A percentile compares a stretch with the other conserved stretches of the same genome.
Evolutionary conservation across 768 basidiomycete species (phyloP).

Genomic region (Pleurotus ostreatus): DNA sequence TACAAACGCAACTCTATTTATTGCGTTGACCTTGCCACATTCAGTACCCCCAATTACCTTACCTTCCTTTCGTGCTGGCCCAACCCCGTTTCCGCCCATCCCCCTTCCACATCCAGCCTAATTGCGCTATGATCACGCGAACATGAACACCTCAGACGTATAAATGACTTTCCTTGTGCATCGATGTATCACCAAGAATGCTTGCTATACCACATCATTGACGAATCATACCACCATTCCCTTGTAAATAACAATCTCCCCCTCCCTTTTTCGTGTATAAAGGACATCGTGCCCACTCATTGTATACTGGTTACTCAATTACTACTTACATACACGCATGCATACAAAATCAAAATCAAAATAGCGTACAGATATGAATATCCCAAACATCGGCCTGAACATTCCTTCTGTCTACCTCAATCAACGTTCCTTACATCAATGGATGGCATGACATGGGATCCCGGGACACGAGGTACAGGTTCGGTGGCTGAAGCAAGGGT

Average conservation of each 20-base stretch:
- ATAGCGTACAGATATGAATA: too few relatives aligned
- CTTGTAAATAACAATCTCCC: slow-evolving; percentile 1
- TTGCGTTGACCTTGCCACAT: background rate
- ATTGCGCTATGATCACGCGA: background rate
- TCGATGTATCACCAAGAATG: background rate
- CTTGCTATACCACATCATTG: slow-evolving; percentile 2
- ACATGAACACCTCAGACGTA: background rate
- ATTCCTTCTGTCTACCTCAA: too few relatives aligned
- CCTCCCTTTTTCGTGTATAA: background rate
- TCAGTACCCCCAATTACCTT: background rate
- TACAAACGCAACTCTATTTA: background rate
- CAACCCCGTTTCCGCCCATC: background rate
- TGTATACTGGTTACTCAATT: too few relatives aligned
- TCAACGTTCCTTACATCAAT: too few relatives aligned
- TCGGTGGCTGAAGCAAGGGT: too few relatives aligned
- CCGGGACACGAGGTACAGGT: too few relatives aligned
- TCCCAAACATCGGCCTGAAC: too few relatives aligned
- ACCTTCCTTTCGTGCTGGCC: background rate
- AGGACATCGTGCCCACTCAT: background rate
- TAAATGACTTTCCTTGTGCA: background rate
- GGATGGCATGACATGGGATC: too few relatives aligned
- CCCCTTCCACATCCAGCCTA: slow-evolving; percentile 3
- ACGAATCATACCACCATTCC: slow-evolving; percentile 8
- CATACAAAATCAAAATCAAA: too few relatives aligned
- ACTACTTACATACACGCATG: too few relatives aligned